These are phyloP conservation scores for Chlorella variabilis DNA, from an alignment of 163 green algal species.

Conservation along the genomic window DNA sequence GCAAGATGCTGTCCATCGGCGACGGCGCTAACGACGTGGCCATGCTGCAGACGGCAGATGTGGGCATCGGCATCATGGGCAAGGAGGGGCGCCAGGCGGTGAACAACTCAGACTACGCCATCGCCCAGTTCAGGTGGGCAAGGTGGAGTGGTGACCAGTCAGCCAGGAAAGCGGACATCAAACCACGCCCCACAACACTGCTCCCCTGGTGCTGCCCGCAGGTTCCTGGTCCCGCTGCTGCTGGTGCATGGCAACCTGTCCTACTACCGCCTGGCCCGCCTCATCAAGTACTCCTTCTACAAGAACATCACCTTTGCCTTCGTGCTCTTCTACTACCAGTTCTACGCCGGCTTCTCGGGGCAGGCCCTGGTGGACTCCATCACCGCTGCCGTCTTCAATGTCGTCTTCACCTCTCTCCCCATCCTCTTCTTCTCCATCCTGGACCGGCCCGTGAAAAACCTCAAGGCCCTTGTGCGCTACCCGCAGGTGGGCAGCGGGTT, in stretches of 20 bases:
- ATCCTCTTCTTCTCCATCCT: conserved; percentile 86
- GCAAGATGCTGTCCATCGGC: conserved; percentile 82
- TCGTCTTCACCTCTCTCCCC: conserved; percentile 88
- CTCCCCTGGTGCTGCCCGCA: too few relatives aligned
- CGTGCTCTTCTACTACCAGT: conserved; percentile 87
- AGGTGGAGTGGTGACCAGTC: not conserved
- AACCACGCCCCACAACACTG: too few relatives aligned
- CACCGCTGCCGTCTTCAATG: conserved; percentile 85
- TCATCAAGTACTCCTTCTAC: conserved; percentile 97
- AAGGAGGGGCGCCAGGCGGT: conserved; percentile 93
- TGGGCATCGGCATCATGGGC: conserved; percentile 91
- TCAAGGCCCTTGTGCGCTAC: conserved; percentile 69
- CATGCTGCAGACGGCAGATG: conserved; percentile 90
- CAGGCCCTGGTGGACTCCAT: conserved; percentile 89
- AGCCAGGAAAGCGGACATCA: too few relatives aligned
- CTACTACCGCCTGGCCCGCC: conserved; percentile 67
- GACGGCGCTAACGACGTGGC: conserved; percentile 94
- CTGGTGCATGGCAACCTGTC: conserved; percentile 87
- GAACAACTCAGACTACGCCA: conserved; percentile 90
- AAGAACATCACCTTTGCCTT: conserved; percentile 93
- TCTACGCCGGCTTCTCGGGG: conserved; percentile 74
- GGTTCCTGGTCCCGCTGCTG: conserved; percentile 82
- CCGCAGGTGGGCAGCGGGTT: conserved; percentile 50
- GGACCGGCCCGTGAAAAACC: conserved; percentile 72
- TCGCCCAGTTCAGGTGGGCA: conserved; percentile 81